phyloP scores from a whole-genome alignment of 2,329 filamentous ascomycete genomes.

The Arthrinium phaeospermum region DNA sequence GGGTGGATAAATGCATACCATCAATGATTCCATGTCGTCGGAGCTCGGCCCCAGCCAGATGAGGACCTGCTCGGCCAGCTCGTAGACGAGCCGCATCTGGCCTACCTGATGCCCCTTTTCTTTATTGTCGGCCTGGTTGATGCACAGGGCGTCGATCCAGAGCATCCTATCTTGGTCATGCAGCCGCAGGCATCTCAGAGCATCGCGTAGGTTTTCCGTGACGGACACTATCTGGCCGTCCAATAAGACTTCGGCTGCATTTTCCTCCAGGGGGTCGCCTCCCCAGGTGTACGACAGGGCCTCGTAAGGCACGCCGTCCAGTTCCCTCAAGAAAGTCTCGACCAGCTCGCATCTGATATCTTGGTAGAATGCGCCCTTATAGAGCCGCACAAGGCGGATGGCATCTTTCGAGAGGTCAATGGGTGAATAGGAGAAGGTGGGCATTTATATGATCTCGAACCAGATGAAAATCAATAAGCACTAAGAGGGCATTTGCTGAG shows the following conservation, averaged over 20 bases:
- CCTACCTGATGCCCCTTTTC: constrained; percentile 14
- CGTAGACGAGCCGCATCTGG: background rate
- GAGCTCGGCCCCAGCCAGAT: background rate
- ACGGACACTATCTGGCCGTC: background rate
- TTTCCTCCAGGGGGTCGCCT: background rate
- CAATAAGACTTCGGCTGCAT: background rate
- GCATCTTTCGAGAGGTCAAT: background rate
- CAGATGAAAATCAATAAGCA: no score
- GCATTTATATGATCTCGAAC: background rate
- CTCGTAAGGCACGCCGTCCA: background rate
- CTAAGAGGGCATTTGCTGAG: no score
- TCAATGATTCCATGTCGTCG: background rate
- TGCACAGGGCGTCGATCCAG: constrained; percentile 26
- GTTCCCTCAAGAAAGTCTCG: background rate
- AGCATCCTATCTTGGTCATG: background rate
- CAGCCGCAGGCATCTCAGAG: background rate
- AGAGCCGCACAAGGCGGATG: background rate
- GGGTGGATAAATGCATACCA: no score
- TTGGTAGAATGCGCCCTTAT: background rate
- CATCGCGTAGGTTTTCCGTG: background rate
- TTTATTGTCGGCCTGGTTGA: constrained; percentile 19
- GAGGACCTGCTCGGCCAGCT: background rate
- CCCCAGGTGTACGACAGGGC: background rate
- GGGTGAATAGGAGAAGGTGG: background rate
- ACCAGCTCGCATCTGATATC: background rate